Conservation (phyloP, 2,329 filamentous ascomycete species). For the Stachybotrys elegans region DNA sequence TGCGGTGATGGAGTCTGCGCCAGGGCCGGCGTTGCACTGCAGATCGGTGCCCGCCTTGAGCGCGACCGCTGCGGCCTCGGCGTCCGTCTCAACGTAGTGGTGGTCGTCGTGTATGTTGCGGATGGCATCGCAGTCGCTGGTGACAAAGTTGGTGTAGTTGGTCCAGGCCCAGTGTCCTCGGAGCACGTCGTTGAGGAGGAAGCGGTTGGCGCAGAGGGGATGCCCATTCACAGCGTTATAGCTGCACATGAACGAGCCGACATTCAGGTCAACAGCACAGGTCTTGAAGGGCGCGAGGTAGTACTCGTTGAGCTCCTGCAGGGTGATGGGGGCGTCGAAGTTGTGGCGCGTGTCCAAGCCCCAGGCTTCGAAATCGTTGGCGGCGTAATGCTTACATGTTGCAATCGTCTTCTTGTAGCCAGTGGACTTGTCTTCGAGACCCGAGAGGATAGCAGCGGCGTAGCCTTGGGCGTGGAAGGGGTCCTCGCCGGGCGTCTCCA, state of each 20-base stretch:
- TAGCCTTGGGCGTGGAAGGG: slow-evolving; percentile 43
- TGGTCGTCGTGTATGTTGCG: slow-evolving; percentile 47
- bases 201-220: slow-evolving; percentile 57
- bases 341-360: slow-evolving; percentile 31
- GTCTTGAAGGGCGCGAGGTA: slow-evolving; percentile 61
- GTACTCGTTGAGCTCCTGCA: slow-evolving; percentile 62
- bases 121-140: slow-evolving; percentile 59
- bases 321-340: slow-evolving; percentile 50
- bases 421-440: background rate
- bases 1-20: background rate
- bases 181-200: slow-evolving; percentile 56
- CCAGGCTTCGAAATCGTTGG: slow-evolving; percentile 49
- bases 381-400: slow-evolving; percentile 55
- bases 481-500: slow-evolving; percentile 56
- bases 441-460: slow-evolving; percentile 28
- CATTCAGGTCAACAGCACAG: slow-evolving; percentile 44
- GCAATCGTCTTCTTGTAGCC: slow-evolving; percentile 44
- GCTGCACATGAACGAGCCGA: slow-evolving; percentile 46
- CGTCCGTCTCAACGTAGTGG: slow-evolving; percentile 26
- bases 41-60: slow-evolving; percentile 27
- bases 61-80: slow-evolving; percentile 25
- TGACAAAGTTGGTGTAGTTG: slow-evolving; percentile 52
- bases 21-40: slow-evolving; percentile 3
- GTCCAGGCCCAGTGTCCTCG: slow-evolving; percentile 62
- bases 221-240: slow-evolving; percentile 62